Base-by-base conservation (phyloP, 2,329 filamentous ascomycete species). In the Cladosporium phlei region DNA sequence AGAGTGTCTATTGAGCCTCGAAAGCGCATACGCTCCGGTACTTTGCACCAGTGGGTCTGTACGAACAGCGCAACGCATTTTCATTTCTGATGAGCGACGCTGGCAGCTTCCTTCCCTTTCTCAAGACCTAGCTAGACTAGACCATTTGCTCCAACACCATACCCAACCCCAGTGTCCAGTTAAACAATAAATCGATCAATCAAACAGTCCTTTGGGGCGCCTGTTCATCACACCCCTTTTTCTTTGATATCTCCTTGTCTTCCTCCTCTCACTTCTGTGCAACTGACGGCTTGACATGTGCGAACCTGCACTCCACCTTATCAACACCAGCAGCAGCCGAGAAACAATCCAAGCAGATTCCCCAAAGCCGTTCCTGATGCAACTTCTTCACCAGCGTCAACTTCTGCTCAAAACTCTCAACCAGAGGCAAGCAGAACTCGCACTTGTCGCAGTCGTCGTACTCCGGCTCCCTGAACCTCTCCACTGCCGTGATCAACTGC, bases 301-400 rank as follows among this genome's bases (percentile, higher is more conserved):
- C 55, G 24, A 47, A 51, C 24, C 59, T 45, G 33, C 60, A 63
- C 40, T 61, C 52, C n/a, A 53, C 55, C 5, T 19, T 24, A 19
- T 51, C 51, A 27, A 53, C 14, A 1, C 52, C 54, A 5, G 52
- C 54, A 21, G 48, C 49, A 33, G 51, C 55, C n/a, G n/a, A n/a
- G 46, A 58, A 59, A 42, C 60, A 63, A 35, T 63, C 60, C 44
- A 61, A 47, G 45, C 60, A 63, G 27, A 62, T 25, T 7, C 59
- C 60, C 59, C 59, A 62, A 16, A 63, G 37, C n/a, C 58, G 45
- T 16, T 55, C 52, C 27, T 42, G 46, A 17, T 60, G 57, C 49
- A 56, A 38, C 29, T 46, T 38, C 46, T 49, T 51, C 37, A 60
- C 54, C 8, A 56, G 10, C 11, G 43, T 39, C 34, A 61, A 12